Conservation (phyloP, 2,329 filamentous ascomycete genomes). For the Fusarium buxicola region DNA sequence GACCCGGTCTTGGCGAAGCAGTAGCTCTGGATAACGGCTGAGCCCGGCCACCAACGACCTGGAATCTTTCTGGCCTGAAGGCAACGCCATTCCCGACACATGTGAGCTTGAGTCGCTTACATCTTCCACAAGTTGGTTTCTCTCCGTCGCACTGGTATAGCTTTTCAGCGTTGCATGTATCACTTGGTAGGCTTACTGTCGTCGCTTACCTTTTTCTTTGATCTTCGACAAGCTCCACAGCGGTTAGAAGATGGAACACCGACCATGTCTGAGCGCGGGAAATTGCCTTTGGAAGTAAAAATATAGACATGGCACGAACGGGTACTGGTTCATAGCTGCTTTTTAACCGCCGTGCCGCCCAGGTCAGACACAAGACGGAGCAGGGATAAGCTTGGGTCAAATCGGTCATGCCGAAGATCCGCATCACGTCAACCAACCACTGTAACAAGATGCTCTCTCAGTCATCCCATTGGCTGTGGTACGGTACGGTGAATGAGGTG, state of each 20-base stretch:
- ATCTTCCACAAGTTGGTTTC: constrained; percentile 56
- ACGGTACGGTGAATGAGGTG: no score
- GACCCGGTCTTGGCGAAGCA: constrained; percentile 24
- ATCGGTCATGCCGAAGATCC: no score
- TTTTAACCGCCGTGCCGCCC: no score
- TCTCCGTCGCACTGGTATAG: constrained; percentile 56
- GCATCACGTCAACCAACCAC: no score
- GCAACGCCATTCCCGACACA: constrained; percentile 60
- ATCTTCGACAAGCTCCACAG: constrained; percentile 61
- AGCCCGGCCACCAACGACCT: background rate
- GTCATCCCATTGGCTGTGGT: no score
- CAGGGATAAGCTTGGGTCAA: no score
- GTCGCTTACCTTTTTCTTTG: constrained; percentile 62
- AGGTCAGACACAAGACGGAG: no score
- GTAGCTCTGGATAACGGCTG: background rate
- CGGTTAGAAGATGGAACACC: constrained; percentile 60
- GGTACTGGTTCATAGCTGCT: no score
- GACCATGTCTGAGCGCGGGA: constrained; percentile 51
- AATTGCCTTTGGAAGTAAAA: background rate
- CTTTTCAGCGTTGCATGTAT: background rate
- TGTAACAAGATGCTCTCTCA: no score
- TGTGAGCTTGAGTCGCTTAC: constrained; percentile 54
- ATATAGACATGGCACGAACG: no score
- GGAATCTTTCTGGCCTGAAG: constrained; percentile 50
- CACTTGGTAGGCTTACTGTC: background rate